Percentiles rank a stretch among this genome's conserved stretches.
phyloP scores from a whole-genome alignment of 768 basidiomycete genomes.

The Nidularia sp. region DNA sequence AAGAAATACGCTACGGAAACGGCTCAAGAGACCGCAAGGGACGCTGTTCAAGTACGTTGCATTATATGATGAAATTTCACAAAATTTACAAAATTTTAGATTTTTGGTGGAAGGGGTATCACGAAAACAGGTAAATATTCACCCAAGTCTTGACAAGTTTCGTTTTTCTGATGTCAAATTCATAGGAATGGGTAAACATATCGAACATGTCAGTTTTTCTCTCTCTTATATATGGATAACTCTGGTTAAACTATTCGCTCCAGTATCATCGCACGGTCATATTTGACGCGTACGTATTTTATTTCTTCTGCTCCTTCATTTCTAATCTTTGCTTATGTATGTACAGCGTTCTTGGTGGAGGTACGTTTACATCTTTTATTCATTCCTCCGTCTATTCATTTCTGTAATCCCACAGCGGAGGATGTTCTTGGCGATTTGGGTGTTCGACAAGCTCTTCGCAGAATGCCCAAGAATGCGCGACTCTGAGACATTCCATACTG shows the following conservation, averaged over 20 bases:
- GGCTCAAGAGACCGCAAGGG: constrained; percentile 76
- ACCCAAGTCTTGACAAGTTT: too few species aligned
- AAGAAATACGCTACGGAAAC: constrained; percentile 76
- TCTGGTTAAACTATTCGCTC: not conserved
- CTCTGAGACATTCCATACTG: constrained; percentile 21
- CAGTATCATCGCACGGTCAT: constrained; percentile 9
- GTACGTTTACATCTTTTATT: constrained; percentile 6
- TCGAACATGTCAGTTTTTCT: constrained; percentile 9
- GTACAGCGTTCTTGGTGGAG: constrained; percentile 17
- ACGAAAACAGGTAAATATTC: constrained; percentile 64
- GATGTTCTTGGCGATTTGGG: constrained; percentile 58
- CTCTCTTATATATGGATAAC: not conserved
- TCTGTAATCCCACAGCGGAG: constrained; percentile 31
- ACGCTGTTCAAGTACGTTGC: constrained; percentile 47
- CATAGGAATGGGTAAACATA: constrained; percentile 7
- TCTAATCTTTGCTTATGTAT: not conserved
- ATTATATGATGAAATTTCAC: not conserved
- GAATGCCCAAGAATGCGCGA: constrained; percentile 49
- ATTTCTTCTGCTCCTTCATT: not conserved
- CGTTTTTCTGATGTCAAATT: not conserved
- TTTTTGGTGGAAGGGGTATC: constrained; percentile 85
- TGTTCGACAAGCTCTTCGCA: constrained; percentile 52
- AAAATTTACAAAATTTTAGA: constrained; percentile 31
- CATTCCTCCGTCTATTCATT: not conserved
- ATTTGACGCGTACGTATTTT: constrained; percentile 7